Evolutionary conservation across 2,329 filamentous ascomycete species (phyloP).

Genomic region (Byssoonygena ceratinophila): DNA sequence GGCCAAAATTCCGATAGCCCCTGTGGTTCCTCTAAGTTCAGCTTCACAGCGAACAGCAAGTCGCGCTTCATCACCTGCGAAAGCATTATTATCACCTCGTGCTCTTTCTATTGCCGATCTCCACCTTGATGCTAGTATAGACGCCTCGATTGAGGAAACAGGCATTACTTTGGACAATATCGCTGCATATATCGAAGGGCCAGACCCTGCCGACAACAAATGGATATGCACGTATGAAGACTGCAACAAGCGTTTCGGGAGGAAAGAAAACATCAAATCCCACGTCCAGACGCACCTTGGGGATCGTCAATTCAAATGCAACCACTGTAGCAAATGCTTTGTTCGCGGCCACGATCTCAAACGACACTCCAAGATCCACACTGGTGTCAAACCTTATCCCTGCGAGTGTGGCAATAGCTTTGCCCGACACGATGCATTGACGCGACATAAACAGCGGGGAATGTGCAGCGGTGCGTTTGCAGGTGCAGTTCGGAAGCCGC

Average conservation of each 20-base stretch:
- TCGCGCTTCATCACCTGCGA: slow-evolving; percentile 23
- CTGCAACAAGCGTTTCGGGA: slow-evolving; percentile 84
- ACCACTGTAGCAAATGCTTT: slow-evolving; percentile 88
- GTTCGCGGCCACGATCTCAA: slow-evolving; percentile 96
- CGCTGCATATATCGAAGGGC: slow-evolving; percentile 60
- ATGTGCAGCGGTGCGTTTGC: slow-evolving; percentile 96
- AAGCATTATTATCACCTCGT: slow-evolving; percentile 34
- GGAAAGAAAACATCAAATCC: slow-evolving; percentile 97
- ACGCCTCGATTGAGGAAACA: slow-evolving; percentile 60
- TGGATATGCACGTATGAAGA: slow-evolving; percentile 67
- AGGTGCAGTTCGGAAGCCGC: slow-evolving; percentile 57
- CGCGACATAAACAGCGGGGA: slow-evolving; percentile 82
- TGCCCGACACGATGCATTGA: slow-evolving; percentile 87
- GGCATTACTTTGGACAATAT: slow-evolving; percentile 83
- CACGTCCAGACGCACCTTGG: slow-evolving; percentile 97
- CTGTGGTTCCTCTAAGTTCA: slow-evolving; percentile 21
- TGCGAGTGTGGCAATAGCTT: slow-evolving; percentile 93
- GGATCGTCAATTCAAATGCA: slow-evolving; percentile 89
- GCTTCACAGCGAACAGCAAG: slow-evolving; percentile 17
- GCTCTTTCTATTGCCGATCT: slow-evolving; percentile 39
- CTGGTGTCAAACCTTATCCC: slow-evolving; percentile 85
- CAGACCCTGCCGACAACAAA: slow-evolving; percentile 62
- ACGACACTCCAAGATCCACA: slow-evolving; percentile 94
- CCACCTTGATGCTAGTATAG: slow-evolving; percentile 45
- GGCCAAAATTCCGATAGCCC: slow-evolving; percentile 25